Base-by-base conservation (phyloP, 331 rosid species). In the Telfairia occidentalis region DNA sequence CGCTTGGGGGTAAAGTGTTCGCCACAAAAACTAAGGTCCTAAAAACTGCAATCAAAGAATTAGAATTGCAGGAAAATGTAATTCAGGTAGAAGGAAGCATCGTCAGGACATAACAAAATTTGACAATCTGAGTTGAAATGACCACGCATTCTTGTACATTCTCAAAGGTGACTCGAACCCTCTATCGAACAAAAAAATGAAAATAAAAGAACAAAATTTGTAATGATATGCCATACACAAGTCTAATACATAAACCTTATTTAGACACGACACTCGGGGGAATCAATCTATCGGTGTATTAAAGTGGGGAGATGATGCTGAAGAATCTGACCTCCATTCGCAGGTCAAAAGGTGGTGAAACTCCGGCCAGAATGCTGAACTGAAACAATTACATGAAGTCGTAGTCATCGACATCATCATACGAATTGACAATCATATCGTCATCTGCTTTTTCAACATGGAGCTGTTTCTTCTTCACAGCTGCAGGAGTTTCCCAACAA, bases 391-490 rank as follows among this genome's bases (percentile, higher is more conserved):
- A 90, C 97, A 91, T 91, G 83, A 92, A 95, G 79, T 95, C 96
- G 76, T 72, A 87, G 21, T 92, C 97, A 77, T 88, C 99, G 7
- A 95, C 30, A 64, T 69, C 92, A 77, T 86, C 92, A 61, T 87
- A 88, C 18, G 76, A 34, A 61, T 78, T 81, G 23, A 75, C 78
- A 75, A 81, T 85, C 75, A 87, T 58, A 67, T 95, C 98, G 21
- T 95, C 98, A 60, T 90, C 96, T 12, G 96, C 86, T 73, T 85
- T 90, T 63, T 86, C 97, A 6, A 95, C 96, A 80, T 54, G 89
- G 52, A 95, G 92, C 78, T 90, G 98, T 84, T 95, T 90, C 84
- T 91, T 95, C 92, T 85, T 95, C 50, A 83, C 84, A 77, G 91
- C 98, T 91, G 86, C 74, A 60, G 70, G 3, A 19, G 76, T 76